Conservation (phyloP, 345 rosid species). For the Barbarea vulgaris region DNA sequence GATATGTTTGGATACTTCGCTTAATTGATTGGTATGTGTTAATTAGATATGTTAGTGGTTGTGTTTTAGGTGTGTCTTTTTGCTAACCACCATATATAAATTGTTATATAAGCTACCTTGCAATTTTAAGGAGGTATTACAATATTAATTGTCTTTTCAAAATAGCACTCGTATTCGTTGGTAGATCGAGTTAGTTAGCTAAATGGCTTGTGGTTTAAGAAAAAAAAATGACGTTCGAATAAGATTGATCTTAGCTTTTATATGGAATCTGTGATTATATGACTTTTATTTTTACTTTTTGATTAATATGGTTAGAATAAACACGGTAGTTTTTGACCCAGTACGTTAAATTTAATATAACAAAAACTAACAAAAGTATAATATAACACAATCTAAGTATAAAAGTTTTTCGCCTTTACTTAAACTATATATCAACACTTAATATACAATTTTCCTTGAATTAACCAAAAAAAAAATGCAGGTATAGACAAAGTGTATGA, state of each 20-base stretch:
- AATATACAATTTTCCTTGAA: background rate
- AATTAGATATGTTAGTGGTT: slow-evolving; percentile 35
- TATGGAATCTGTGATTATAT: background rate
- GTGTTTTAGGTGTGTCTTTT: slow-evolving; percentile 38
- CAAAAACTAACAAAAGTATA: background rate
- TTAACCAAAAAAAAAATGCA: slow-evolving; percentile 25
- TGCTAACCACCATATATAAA: slow-evolving; percentile 32
- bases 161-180: slow-evolving; percentile 23
- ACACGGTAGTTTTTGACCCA: background rate
- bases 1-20: slow-evolving; percentile 23
- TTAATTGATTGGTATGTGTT: slow-evolving; percentile 13
- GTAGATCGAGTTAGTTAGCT: slow-evolving; percentile 27
- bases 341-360: too few relatives aligned
- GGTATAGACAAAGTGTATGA: slow-evolving; percentile 68
- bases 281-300: too few relatives aligned
- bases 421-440: background rate
- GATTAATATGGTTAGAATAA: background rate
- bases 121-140: background rate
- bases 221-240: slow-evolving; percentile 15
- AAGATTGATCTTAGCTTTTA: slow-evolving; percentile 16
- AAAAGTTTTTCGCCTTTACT: background rate
- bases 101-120: slow-evolving; percentile 29
- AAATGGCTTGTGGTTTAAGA: slow-evolving; percentile 21
- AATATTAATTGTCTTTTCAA: background rate
- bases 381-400: background rate